Evolutionary conservation across 2,329 filamentous ascomycete genomes (phyloP).

Genomic region (Phyllosticta ampelicida): DNA sequence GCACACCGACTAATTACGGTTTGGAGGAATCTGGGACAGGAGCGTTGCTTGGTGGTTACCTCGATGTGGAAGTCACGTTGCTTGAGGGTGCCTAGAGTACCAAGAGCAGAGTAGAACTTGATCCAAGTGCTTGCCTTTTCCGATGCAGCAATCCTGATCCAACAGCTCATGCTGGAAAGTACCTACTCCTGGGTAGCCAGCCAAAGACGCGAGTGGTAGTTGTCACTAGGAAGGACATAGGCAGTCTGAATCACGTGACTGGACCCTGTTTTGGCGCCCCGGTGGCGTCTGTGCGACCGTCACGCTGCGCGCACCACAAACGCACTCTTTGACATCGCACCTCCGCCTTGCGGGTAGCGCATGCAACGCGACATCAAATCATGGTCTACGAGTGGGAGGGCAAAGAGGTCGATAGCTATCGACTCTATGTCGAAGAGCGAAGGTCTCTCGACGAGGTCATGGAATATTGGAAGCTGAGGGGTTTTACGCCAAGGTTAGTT

Average conservation of each 20-base stretch:
- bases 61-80: too few species aligned
- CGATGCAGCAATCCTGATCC: too few species aligned
- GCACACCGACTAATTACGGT: neutral
- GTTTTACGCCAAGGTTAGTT: slow-evolving; percentile 58
- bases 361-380: neutral
- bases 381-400: slow-evolving; percentile 43
- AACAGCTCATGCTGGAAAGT: too few species aligned
- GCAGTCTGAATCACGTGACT: neutral
- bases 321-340: neutral
- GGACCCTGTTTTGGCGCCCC: neutral
- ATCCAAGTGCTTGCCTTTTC: too few species aligned
- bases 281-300: neutral
- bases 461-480: slow-evolving; percentile 51
- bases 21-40: too few species aligned
- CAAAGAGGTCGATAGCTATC: slow-evolving; percentile 54
- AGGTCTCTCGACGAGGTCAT: slow-evolving; percentile 65
- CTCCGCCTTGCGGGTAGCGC: neutral
- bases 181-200: too few species aligned
- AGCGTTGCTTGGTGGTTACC: too few species aligned
- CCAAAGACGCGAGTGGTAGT: too few species aligned
- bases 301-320: slow-evolving; percentile 5
- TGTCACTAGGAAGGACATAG: too few species aligned
- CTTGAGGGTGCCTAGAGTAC: too few species aligned
- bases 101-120: too few species aligned
- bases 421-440: slow-evolving; percentile 67